Evolutionary conservation across 352 stramenopile species (phyloP).

Genomic region (Nothophytophthora sp.): DNA sequence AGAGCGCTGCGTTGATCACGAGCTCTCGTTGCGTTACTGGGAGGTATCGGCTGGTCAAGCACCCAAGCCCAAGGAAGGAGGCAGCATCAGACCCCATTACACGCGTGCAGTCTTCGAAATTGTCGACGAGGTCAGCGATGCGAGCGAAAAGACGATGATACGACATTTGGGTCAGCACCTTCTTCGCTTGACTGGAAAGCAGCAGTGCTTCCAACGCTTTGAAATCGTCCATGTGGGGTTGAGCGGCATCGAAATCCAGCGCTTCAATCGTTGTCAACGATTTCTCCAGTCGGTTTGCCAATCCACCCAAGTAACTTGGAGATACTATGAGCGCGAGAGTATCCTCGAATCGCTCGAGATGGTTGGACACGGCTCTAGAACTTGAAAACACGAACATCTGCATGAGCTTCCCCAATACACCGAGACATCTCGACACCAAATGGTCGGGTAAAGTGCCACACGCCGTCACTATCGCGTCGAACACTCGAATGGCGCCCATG

Average conservation of each 20-base stretch:
- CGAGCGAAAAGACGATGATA: constrained; percentile 16
- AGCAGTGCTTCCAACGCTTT: constrained; percentile 24
- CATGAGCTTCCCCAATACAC: constrained; percentile 18
- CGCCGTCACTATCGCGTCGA: constrained; percentile 14
- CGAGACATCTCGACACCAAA: constrained; percentile 19
- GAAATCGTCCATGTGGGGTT: too few relatives aligned
- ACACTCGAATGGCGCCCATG: constrained; percentile 13
- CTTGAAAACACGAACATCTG: constrained; percentile 15
- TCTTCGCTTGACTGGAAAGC: constrained; percentile 18
- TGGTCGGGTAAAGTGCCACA: constrained; percentile 10
- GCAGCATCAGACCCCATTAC: neutral
- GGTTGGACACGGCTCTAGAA: constrained; percentile 6
- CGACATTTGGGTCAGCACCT: too few relatives aligned
- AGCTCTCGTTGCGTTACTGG: constrained; percentile 15
- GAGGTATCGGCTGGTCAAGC: constrained; percentile 20
- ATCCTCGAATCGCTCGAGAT: too few relatives aligned
- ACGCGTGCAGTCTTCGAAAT: neutral
- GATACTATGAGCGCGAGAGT: constrained; percentile 7
- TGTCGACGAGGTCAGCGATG: constrained; percentile 13
- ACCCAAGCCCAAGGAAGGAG: constrained; percentile 20
- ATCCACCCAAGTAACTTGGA: constrained; percentile 5
- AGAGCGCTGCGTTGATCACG: constrained; percentile 16
- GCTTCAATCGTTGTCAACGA: neutral
- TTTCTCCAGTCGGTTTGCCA: constrained; percentile 10
- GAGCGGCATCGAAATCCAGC: neutral